A percentile compares a stretch with the other conserved stretches of the same genome.
Conservation (phyloP, 768 basidiomycete genomes). For the Collybiopsis confluens region DNA sequence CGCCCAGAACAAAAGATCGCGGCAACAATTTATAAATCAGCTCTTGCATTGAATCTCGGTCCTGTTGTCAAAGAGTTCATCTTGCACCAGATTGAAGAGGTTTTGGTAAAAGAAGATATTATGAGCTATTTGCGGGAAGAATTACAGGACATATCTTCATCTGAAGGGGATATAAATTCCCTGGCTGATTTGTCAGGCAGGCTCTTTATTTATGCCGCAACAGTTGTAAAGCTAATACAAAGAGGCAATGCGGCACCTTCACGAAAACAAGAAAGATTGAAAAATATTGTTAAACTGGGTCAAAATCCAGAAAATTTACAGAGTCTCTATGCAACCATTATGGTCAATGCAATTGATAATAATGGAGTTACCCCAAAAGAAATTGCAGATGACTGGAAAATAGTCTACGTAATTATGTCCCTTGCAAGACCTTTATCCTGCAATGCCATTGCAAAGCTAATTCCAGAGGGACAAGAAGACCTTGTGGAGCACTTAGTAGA, state of each 20-base stretch:
- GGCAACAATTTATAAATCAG: neutral
- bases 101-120: neutral
- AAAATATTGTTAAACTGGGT: neutral
- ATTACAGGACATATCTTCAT: neutral
- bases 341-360: neutral
- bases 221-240: neutral
- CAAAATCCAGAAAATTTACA: neutral
- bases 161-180: neutral
- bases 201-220: constrained; percentile 6
- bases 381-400: neutral
- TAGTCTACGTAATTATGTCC: neutral
- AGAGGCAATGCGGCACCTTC: no score
- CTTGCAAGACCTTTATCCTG: neutral
- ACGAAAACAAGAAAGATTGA: neutral
- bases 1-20: neutral
- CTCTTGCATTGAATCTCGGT: neutral
- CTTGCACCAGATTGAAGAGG: neutral
- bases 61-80: neutral
- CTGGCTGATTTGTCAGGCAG: neutral
- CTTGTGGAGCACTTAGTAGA: neutral
- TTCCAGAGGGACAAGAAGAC: neutral
- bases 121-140: neutral
- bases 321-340: neutral
- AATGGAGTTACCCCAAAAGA: neutral
- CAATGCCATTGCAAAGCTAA: neutral